Evolutionary conservation across 345 rosid species (phyloP), one percentile per base, ranked within the genome.

Genomic region (Passiflora organensis): DNA sequence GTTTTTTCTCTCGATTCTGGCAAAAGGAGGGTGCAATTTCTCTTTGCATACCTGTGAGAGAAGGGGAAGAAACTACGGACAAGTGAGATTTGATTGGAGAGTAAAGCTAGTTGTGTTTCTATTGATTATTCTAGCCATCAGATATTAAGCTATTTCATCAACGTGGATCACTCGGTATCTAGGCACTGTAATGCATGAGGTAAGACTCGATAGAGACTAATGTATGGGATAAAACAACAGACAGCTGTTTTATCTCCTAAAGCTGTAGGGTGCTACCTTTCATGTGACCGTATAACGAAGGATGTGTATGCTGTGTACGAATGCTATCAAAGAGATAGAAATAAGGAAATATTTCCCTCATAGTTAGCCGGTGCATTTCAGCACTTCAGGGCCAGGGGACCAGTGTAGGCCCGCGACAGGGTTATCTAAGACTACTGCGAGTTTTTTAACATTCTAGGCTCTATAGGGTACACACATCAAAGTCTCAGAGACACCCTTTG

Each of bases 201-300:
- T 16, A 14, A 34, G 34, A 17, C 6, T 38, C 22, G 55, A 20
- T 10, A 47, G 19, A 28, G 55, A 32, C 55, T 32, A 10, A 20
- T 11, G 13, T 14, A 34, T 51, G 14, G 25, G 43, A 22, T 17
- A 23, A 55, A 20, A 48, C 38, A 42, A 9, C 18, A 17, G 24
- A 54, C 54, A 53, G 68, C 32, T 48, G 48, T 41, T 32, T 48
- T 43, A 25, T 24, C 16, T 9, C 36, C 55, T 28, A 12, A 6
- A 41, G 68, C 32, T 20, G n/a, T 48, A 13, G 12, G 28, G 8
- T 62, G 53, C 66, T 58, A 10, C 55, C 55, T 54, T 55, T 45
- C 63, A 39, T 34, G 57, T 55, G 48, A 51, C 48, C 12, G 25
- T 43, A 52, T 57, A 52, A 64, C 44, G 58, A 32, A 43, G 13